Evolutionary conservation across 2,329 filamentous ascomycete genomes (phyloP).

Genomic region (Sclerotinia glacialis): DNA sequence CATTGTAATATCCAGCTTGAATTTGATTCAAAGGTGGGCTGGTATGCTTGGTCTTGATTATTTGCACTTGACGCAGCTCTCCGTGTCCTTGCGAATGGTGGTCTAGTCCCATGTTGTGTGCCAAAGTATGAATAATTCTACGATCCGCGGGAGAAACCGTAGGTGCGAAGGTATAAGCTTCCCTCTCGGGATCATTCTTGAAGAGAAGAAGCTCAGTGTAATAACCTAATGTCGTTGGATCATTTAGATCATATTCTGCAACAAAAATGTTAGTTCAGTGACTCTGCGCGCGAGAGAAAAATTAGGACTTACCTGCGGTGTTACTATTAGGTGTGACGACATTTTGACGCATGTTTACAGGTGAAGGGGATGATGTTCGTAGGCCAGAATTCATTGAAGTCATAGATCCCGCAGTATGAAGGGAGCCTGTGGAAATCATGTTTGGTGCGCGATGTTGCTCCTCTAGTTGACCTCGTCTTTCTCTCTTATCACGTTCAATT

Average conservation of each 20-base stretch:
- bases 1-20: conserved; percentile 56
- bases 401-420: conserved; percentile 83
- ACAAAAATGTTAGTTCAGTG: conserved; percentile 20
- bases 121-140: conserved; percentile 87
- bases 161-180: conserved; percentile 80
- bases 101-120: conserved; percentile 89
- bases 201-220: conserved; percentile 90
- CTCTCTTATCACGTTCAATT: conserved; percentile 95
- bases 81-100: conserved; percentile 88
- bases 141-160: conserved; percentile 79
- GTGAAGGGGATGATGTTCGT: conserved; percentile 43
- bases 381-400: conserved; percentile 63
- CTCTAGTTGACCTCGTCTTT: conserved; percentile 91
- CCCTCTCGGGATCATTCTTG: conserved; percentile 73
- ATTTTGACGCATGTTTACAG: conserved; percentile 35
- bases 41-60: conserved; percentile 58
- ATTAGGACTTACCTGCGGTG: conserved; percentile 25
- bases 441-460: conserved; percentile 77
- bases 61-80: conserved; percentile 84
- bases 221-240: conserved; percentile 79
- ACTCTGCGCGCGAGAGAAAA: background rate
- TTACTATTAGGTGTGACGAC: conserved; percentile 22
- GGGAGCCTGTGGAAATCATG: conserved; percentile 45
- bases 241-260: conserved; percentile 77
- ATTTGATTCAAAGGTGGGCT: conserved; percentile 43